These are phyloP conservation scores for Ramaria rubella DNA, from an alignment of 768 basidiomycete species.

Conservation along the genomic window DNA sequence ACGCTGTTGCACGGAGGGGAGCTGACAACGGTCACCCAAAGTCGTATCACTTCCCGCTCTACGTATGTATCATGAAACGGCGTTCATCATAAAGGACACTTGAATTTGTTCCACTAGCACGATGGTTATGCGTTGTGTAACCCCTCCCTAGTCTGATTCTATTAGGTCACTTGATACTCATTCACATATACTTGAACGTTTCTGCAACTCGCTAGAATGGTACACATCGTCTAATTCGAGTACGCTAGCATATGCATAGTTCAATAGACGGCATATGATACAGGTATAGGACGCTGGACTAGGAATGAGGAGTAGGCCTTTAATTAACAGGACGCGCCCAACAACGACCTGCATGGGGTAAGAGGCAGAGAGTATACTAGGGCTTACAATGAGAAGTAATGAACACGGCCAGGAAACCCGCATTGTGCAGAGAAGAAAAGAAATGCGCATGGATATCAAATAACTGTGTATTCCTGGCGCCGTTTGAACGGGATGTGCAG, in stretches of 20 bases:
- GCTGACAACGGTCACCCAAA: too few relatives aligned
- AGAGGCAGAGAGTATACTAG: background rate
- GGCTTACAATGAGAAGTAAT: background rate
- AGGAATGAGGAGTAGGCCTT: background rate
- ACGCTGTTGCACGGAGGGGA: too few relatives aligned
- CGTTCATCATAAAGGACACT: too few relatives aligned
- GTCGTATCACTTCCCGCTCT: too few relatives aligned
- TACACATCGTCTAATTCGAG: background rate
- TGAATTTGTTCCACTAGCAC: too few relatives aligned
- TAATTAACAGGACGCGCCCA: conserved; percentile 5
- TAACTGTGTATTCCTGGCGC: conserved; percentile 5
- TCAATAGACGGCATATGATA: conserved; percentile 7
- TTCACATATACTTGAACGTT: too few relatives aligned
- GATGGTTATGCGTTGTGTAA: too few relatives aligned
- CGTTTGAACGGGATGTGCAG: conserved; percentile 5
- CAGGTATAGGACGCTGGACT: conserved; percentile 12
- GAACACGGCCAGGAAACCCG: background rate
- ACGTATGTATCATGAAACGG: too few relatives aligned
- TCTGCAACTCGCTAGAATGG: too few relatives aligned
- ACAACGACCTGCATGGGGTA: background rate
- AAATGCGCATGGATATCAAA: background rate
- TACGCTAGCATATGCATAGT: background rate
- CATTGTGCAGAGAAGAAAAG: background rate
- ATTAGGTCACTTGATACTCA: too few relatives aligned
- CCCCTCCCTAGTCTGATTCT: too few relatives aligned